Evolutionary conservation across 2,329 filamentous ascomycete genomes (phyloP), one percentile per base, ranked within the genome.

Genomic region (Aspergillus fumigatus): DNA sequence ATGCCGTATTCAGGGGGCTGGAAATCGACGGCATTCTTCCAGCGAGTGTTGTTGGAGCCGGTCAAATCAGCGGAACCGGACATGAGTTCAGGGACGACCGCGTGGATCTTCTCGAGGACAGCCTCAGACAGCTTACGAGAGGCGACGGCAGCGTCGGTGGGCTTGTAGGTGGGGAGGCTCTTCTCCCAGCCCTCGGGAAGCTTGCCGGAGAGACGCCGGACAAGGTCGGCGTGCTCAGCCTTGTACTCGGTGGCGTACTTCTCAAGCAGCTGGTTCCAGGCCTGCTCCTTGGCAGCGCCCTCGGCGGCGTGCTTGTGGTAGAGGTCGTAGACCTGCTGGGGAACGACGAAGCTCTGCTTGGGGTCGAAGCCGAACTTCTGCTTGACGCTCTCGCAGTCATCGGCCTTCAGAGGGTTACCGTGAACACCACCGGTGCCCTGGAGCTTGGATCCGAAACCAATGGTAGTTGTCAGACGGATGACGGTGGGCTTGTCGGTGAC

Each of bases 181-280:
- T 94, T 96, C 83, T 97, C 89, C 94, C 94, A 99, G 70, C 92
- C 93, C 76, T 96, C 88, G 62, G 94, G 92, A 48, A 99, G 91
- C 58, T 93, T 87, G 66, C 89, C 87, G 64, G 82, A 83, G 65
- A 92, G 82, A 77, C 93, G 90, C 69, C 94, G 90, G 73, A 79
- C 74, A 62, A 99, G 85, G 73, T 99, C 93, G 57, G 83, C 86
- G 75, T 87, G 84, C 78, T 96, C 88, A 14, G 85, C 79, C 75
- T 88, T 86, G 86, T 89, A 86, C 77, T 90, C 83, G 74, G 86
- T 75, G 67, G 79, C 81, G 80, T 99, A 99, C 80, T 92, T 92
- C 78, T 89, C 83, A 70, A 97, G 85, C 59, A 97, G 84, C 80
- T 91, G 82, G 80, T 96, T 95, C 94, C 94, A 99, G 82, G 96